A percentile compares a stretch with the other conserved stretches of the same genome.
Evolutionary conservation across 2,329 filamentous ascomycete species (phyloP).

Genomic region (Drechslerella dactyloides): DNA sequence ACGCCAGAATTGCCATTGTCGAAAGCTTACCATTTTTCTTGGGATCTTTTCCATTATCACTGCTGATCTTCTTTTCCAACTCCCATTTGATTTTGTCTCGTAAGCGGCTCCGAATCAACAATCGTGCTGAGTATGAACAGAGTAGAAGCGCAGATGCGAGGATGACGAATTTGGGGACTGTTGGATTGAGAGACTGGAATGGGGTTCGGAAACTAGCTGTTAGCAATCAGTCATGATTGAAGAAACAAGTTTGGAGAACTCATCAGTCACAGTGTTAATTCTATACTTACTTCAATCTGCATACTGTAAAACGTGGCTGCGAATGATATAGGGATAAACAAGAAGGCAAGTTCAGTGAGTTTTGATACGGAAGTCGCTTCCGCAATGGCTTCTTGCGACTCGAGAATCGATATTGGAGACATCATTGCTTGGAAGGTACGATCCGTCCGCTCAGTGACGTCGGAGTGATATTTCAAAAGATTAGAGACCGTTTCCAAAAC

Average conservation of each 20-base stretch:
- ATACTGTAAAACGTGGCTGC: constrained; percentile 60
- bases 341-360: constrained; percentile 61
- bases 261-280: neutral
- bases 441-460: constrained; percentile 32
- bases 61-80: neutral
- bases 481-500: neutral
- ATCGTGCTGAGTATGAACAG: constrained; percentile 3
- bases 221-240: too few relatives aligned
- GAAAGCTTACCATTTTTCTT: neutral
- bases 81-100: neutral
- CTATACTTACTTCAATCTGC: constrained; percentile 56
- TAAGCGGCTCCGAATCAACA: constrained; percentile 8
- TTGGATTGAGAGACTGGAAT: constrained; percentile 6
- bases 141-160: neutral
- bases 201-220: neutral
- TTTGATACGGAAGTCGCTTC: constrained; percentile 57
- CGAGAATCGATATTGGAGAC: constrained; percentile 57
- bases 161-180: constrained; percentile 2
- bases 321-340: constrained; percentile 61
- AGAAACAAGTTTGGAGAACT: too few relatives aligned
- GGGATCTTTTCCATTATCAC: neutral
- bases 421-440: constrained; percentile 56
- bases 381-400: constrained; percentile 57
- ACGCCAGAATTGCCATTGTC: neutral
- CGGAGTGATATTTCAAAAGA: neutral